Percentiles rank a stretch among this genome's conserved stretches.
Conservation (phyloP, 2,329 filamentous ascomycete genomes). For the Keithomyces neogunnii region DNA sequence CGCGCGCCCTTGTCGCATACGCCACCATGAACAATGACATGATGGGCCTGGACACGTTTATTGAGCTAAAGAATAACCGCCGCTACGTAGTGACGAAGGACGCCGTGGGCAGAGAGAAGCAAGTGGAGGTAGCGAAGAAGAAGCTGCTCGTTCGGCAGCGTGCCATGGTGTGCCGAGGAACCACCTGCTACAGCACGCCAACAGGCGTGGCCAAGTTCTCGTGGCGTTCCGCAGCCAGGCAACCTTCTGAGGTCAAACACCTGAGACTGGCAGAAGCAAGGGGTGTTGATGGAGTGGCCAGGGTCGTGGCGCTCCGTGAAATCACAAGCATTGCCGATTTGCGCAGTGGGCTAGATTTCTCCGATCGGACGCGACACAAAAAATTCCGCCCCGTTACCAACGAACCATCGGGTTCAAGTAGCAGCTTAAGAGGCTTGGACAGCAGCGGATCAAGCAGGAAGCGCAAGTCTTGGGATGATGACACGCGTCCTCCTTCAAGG, state of each 20-base stretch:
- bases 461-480: constrained; percentile 1
- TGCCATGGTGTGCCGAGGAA: neutral
- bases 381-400: neutral
- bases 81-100: no score
- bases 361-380: no score
- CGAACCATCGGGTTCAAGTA: no score
- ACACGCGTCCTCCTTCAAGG: neutral
- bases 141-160: no score
- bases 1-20: constrained; percentile 10
- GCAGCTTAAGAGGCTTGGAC: neutral
- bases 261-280: neutral
- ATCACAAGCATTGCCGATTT: constrained; percentile 6
- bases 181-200: constrained; percentile 1
- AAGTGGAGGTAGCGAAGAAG: no score
- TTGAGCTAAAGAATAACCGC: neutral
- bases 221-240: constrained; percentile 1
- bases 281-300: no score
- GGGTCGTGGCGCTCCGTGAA: neutral
- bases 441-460: neutral
- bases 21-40: constrained; percentile 8
- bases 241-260: constrained; percentile 1
- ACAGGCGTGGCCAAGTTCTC: constrained; percentile 8
- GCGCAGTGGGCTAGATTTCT: constrained; percentile 2
- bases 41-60: constrained; percentile 9
- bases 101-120: no score